Evolutionary conservation across 1,284 basidiomycete species (phyloP).

Genomic region (Ganoderma boninense): DNA sequence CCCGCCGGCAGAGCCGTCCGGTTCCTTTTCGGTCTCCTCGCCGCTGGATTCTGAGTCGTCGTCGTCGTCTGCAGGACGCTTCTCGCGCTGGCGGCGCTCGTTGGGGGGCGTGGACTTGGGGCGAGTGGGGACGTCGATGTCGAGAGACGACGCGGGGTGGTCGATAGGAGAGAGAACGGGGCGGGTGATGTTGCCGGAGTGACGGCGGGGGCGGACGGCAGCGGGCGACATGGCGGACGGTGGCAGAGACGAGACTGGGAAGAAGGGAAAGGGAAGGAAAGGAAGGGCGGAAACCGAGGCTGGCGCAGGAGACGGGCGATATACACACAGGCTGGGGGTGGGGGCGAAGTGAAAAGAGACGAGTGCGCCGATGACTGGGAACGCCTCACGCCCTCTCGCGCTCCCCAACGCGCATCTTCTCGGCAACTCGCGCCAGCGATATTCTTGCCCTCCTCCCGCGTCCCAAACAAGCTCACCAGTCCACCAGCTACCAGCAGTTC

Average conservation of each 20-base stretch:
- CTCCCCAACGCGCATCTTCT: not conserved
- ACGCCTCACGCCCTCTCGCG: not conserved
- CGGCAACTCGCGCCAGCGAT: not conserved
- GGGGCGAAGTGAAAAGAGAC: not conserved
- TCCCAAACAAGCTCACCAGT: not conserved
- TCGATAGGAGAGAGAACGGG: slow-evolving; percentile 35
- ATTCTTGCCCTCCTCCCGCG: too few species aligned
- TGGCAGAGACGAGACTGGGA: slow-evolving; percentile 1
- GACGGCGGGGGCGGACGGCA: slow-evolving; percentile 42
- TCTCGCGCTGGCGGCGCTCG: slow-evolving; percentile 40
- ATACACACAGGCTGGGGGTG: slow-evolving; percentile 3
- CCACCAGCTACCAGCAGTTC: too few species aligned
- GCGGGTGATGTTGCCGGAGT: slow-evolving; percentile 43
- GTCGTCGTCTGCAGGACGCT: slow-evolving; percentile 27
- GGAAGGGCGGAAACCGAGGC: slow-evolving; percentile 3
- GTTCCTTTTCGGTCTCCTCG: slow-evolving; percentile 36
- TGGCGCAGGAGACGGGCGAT: slow-evolving; percentile 6
- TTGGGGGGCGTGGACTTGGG: slow-evolving; percentile 48
- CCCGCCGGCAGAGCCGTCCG: not conserved
- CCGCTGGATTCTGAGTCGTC: slow-evolving; percentile 19
- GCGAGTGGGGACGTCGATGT: slow-evolving; percentile 39
- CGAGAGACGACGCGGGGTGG: slow-evolving; percentile 24
- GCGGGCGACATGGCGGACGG: slow-evolving; percentile 29
- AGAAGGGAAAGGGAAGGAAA: slow-evolving; percentile 12
- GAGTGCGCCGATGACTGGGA: not conserved